Percentiles rank a stretch among this genome's conserved stretches.
phyloP scores from a whole-genome alignment of 208 protist genomes.

The Trypanosoma avium region DNA sequence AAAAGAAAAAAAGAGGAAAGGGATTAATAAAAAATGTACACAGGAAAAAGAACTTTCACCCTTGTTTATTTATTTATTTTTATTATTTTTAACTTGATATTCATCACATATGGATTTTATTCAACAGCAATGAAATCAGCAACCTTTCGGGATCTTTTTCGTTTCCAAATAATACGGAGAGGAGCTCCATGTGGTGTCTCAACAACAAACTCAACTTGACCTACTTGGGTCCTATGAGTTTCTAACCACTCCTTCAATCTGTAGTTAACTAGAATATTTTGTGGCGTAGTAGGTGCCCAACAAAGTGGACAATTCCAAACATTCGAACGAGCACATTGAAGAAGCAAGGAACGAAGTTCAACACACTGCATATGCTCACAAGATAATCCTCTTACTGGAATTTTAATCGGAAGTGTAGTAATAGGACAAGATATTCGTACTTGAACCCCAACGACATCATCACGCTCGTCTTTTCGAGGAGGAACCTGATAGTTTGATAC shows the following conservation, averaged over 20 bases:
- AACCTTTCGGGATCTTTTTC: constrained; percentile 20
- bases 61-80: too few species aligned
- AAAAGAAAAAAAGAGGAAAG: constrained; percentile 17
- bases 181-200: constrained; percentile 39
- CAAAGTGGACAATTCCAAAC: constrained; percentile 89
- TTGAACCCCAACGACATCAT: constrained; percentile 43
- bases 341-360: constrained; percentile 62
- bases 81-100: too few species aligned
- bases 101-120: constrained; percentile 4
- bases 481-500: constrained; percentile 39
- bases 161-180: constrained; percentile 26
- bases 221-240: constrained; percentile 26
- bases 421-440: constrained; percentile 69
- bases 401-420: constrained; percentile 50
- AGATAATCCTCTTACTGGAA: constrained; percentile 52
- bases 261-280: constrained; percentile 70
- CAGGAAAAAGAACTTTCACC: too few species aligned
- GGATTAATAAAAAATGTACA: too few species aligned
- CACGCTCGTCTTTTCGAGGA: neutral
- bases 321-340: constrained; percentile 60
- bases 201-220: constrained; percentile 61
- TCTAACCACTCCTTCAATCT: constrained; percentile 73
- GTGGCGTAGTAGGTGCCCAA: constrained; percentile 47
- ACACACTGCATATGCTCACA: constrained; percentile 88
- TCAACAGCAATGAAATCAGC: constrained; percentile 25